Evolutionary conservation across 2,329 filamentous ascomycete species (phyloP), one percentile per base, ranked within the genome.

Genomic region (Aspergillus amoenus): DNA sequence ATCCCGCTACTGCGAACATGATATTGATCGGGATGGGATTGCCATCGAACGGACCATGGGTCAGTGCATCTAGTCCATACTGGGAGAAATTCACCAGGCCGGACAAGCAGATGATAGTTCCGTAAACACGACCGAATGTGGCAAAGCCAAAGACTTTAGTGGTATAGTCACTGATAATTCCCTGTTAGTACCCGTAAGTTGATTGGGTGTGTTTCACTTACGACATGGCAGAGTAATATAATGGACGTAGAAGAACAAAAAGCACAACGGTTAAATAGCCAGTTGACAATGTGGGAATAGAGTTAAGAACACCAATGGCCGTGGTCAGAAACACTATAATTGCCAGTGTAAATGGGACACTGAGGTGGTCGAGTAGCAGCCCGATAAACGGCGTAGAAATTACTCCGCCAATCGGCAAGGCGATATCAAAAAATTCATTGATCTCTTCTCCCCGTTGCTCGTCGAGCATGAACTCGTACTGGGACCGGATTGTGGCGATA

Each of bases 91-190:
- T 96, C 67, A 91, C 82, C 1, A 96, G 72, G 1, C 93, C 93
- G 0, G 91, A 88, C 2, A 94, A 77, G 72, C 90, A 95, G 66
- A 96, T 96, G 65, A 96, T 91, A 11, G 92, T 82, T 4, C 93
- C 93, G 74, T 96, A 96, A 30, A 96, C 91, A 46, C 89, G 94
- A 41, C 92, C 92, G 66, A 96, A 97, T 0, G 91, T 96, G 55
- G 87, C 82, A 76, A 96, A 96, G 13, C 92, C 92, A 70, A 96
- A 96, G 32, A 96, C 91, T 75, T 96, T 96, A 63, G 91, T 92
- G 13, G 86, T 85, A 72, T 95, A 96, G 76, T 96, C 92, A 24
- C 82, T 82, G 21, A 8, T 18, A 9, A 32, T 17, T 32, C 5
- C 7, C 6, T 22, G 15, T 40, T 27, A 54, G 40, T 1, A 24